These are phyloP conservation scores for Yamadazyma epiphylla DNA, from an alignment of 1,139 yeast species.

Conservation along the genomic window DNA sequence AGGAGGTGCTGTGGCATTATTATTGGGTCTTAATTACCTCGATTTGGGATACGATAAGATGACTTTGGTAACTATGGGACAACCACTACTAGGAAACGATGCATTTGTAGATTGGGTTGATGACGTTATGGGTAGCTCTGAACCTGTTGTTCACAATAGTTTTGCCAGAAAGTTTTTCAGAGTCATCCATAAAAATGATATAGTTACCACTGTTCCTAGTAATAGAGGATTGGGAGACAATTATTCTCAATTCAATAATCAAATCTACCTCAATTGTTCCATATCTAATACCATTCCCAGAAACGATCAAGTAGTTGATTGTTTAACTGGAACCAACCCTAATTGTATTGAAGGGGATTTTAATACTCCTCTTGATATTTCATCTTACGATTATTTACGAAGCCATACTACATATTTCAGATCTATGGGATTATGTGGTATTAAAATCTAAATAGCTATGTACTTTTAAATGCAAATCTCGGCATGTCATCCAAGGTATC, in stretches of 20 bases:
- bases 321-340: conserved; percentile 27
- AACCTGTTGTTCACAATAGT: conserved; percentile 16
- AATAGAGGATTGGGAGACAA: conserved; percentile 19
- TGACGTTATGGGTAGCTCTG: conserved; percentile 25
- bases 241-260: conserved; percentile 42
- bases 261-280: conserved; percentile 43
- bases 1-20: conserved; percentile 47
- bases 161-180: conserved; percentile 32
- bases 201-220: conserved; percentile 42
- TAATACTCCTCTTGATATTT: conserved; percentile 11
- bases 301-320: conserved; percentile 28
- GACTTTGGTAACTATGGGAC: conserved; percentile 47
- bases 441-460: conserved; percentile 11
- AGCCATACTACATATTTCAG: conserved; percentile 49
- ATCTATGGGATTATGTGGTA: conserved; percentile 45
- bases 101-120: conserved; percentile 40
- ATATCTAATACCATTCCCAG: conserved; percentile 21
- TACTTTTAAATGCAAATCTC: conserved; percentile 31
- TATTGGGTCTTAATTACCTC: conserved; percentile 35
- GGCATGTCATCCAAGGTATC: conserved; percentile 36
- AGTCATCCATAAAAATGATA: conserved; percentile 44
- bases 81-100: conserved; percentile 46
- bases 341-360: conserved; percentile 38
- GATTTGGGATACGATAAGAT: conserved; percentile 32
- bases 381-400: conserved; percentile 26